Evolutionary conservation across 441 rosid species (phyloP).

Genomic region (Metrosideros polymorpha): DNA sequence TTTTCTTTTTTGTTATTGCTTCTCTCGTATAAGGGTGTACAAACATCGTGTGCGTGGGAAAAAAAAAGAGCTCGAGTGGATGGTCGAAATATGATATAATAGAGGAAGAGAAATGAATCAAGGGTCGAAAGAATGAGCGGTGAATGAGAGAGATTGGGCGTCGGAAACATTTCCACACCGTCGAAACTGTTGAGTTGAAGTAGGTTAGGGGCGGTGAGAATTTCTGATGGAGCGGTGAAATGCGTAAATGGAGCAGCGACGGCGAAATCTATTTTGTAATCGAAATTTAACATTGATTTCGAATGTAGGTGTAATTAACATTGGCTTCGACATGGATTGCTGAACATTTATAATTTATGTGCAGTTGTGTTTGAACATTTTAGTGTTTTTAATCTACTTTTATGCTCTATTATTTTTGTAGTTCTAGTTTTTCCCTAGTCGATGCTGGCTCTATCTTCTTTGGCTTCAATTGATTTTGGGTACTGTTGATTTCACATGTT

Average conservation of each 20-base stretch:
- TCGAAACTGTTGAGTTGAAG: fast-evolving
- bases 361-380: not conserved
- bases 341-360: not conserved
- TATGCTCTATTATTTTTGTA: too few relatives aligned
- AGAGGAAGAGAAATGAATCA: not conserved
- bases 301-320: fast-evolving
- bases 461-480: too few relatives aligned
- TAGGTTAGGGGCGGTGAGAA: fast-evolving
- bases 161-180: too few relatives aligned
- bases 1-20: not conserved
- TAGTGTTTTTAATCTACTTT: not conserved
- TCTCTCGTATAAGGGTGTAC: not conserved
- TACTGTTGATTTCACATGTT: too few relatives aligned
- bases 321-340: fast-evolving
- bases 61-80: not conserved
- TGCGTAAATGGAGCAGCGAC: fast-evolving
- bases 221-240: not conserved
- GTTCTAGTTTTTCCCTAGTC: too few relatives aligned
- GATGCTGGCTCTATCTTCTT: too few relatives aligned
- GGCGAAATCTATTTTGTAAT: not conserved
- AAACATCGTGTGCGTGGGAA: not conserved
- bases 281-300: not conserved
- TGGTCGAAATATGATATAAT: not conserved
- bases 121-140: not conserved
- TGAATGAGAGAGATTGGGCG: not conserved